Evolutionary conservation across 768 basidiomycete species (phyloP).

Genomic region (Rhizopogon vulgaris): DNA sequence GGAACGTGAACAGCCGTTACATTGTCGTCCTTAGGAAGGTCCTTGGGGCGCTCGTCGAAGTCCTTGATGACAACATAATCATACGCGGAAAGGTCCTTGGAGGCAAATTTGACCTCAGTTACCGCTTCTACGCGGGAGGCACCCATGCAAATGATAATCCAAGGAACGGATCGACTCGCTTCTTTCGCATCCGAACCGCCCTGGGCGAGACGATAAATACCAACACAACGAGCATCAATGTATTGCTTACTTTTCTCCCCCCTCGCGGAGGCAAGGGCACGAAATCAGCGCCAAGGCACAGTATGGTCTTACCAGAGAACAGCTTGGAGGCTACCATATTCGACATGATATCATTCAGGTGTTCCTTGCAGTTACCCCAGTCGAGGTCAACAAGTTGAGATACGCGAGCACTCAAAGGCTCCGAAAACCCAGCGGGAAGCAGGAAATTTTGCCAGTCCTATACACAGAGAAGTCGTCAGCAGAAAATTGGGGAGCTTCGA

Average conservation of each 20-base stretch:
- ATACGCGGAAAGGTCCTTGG: slow-evolving; percentile 32
- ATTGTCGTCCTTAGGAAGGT: slow-evolving; percentile 14
- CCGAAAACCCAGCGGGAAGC: slow-evolving; percentile 44
- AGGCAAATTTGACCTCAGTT: slow-evolving; percentile 37
- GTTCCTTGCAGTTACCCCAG: slow-evolving; percentile 45
- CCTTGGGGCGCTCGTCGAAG: slow-evolving; percentile 22
- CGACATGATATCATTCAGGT: slow-evolving; percentile 53
- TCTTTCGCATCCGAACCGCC: slow-evolving; percentile 24
- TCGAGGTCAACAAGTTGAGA: slow-evolving; percentile 44
- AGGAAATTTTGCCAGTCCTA: slow-evolving; percentile 62
- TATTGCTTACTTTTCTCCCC: slow-evolving; percentile 15
- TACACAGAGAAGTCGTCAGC: not conserved
- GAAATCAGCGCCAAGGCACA: slow-evolving; percentile 56
- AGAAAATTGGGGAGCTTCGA: not conserved
- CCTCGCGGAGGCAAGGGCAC: slow-evolving; percentile 35
- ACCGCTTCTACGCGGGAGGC: slow-evolving; percentile 66
- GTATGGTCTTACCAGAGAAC: slow-evolving; percentile 46
- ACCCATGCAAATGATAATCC: slow-evolving; percentile 75
- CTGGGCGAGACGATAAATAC: slow-evolving; percentile 12
- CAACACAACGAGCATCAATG: not conserved
- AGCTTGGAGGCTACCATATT: slow-evolving; percentile 53
- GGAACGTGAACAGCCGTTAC: slow-evolving; percentile 44
- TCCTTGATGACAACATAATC: slow-evolving; percentile 64
- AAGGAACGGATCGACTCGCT: slow-evolving; percentile 44
- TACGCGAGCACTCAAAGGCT: slow-evolving; percentile 32